Conservation (phyloP, 2,329 filamentous ascomycete species). For the Penicillium paneum region DNA sequence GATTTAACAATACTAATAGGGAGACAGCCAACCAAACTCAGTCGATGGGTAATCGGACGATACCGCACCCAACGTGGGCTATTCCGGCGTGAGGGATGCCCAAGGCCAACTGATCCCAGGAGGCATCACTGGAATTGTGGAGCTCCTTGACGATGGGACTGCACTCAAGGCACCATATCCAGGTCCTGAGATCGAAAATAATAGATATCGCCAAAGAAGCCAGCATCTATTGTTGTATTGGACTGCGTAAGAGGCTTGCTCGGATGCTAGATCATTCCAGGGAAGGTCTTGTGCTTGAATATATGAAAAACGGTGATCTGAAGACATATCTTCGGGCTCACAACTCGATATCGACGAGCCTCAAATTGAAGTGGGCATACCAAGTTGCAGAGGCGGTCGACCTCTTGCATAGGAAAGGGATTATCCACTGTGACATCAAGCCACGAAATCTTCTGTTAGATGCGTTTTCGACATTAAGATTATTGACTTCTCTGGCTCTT, state of each 20-base stretch:
- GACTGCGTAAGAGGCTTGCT: conserved; percentile 11
- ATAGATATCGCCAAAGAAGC: conserved; percentile 18
- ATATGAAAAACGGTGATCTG: conserved; percentile 15
- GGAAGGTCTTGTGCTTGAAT: conserved; percentile 15
- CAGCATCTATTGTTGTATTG: conserved; percentile 14
- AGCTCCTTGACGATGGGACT: conserved; percentile 19
- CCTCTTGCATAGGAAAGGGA: conserved; percentile 16
- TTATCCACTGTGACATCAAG: conserved; percentile 43
- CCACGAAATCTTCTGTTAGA: conserved; percentile 42
- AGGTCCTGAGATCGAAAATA: not conserved
- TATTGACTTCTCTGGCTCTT: conserved; percentile 28
- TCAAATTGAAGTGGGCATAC: no score
- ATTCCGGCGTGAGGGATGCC: not conserved
- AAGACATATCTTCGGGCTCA: conserved; percentile 12
- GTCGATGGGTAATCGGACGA: not conserved
- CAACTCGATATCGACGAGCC: no score
- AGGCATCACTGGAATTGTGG: conserved; percentile 18
- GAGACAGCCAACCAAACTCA: not conserved
- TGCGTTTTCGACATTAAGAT: conserved; percentile 35
- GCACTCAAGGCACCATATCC: conserved; percentile 15
- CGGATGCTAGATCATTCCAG: conserved; percentile 13
- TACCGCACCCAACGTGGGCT: not conserved
- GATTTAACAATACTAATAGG: not conserved
- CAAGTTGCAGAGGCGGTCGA: no score
- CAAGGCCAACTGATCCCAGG: conserved; percentile 9